phyloP scores from a whole-genome alignment of 2,329 filamentous ascomycete genomes.

The Gyromitra esculenta region DNA sequence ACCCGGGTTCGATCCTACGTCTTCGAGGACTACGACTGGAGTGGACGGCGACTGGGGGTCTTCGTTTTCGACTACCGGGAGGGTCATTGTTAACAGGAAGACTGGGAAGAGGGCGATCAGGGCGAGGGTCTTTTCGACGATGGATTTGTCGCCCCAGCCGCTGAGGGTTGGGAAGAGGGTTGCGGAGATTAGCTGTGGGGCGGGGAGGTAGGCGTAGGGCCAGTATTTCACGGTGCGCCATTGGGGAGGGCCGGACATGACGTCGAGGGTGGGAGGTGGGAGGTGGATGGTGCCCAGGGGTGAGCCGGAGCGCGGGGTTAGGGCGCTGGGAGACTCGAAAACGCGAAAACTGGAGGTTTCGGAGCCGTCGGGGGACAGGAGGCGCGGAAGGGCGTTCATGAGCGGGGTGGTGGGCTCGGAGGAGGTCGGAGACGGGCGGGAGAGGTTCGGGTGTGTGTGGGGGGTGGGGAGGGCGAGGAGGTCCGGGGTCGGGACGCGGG shows the following conservation, averaged over 20 bases:
- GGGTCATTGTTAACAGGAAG: constrained; percentile 85
- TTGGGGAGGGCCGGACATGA: constrained; percentile 59
- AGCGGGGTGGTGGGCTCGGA: constrained; percentile 47
- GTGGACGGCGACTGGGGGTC: constrained; percentile 57
- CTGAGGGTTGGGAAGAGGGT: constrained; percentile 89
- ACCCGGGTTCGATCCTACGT: constrained; percentile 58
- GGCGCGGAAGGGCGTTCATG: constrained; percentile 9
- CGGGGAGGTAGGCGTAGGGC: constrained; percentile 78
- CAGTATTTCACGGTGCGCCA: constrained; percentile 73
- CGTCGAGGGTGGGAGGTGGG: constrained; percentile 64
- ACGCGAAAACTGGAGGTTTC: constrained; percentile 22
- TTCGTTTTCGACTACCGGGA: constrained; percentile 85
- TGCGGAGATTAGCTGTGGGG: constrained; percentile 74
- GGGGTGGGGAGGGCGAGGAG: constrained; percentile 46
- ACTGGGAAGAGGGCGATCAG: constrained; percentile 88
- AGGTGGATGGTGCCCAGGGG: constrained; percentile 57
- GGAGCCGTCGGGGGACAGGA: constrained; percentile 6
- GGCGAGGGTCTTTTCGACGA: constrained; percentile 85
- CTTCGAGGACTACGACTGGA: constrained; percentile 44
- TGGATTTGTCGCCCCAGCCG: constrained; percentile 80
- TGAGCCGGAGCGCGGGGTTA: constrained; percentile 59
- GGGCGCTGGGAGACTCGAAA: constrained; percentile 26
- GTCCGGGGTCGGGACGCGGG: constrained; percentile 24
- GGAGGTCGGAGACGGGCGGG: constrained; percentile 37
- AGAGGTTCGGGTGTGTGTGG: constrained; percentile 23